Evolutionary conservation across 208 protist species (phyloP), one percentile per base, ranked within the genome.

Genomic region (Leishmania tarentolae): DNA sequence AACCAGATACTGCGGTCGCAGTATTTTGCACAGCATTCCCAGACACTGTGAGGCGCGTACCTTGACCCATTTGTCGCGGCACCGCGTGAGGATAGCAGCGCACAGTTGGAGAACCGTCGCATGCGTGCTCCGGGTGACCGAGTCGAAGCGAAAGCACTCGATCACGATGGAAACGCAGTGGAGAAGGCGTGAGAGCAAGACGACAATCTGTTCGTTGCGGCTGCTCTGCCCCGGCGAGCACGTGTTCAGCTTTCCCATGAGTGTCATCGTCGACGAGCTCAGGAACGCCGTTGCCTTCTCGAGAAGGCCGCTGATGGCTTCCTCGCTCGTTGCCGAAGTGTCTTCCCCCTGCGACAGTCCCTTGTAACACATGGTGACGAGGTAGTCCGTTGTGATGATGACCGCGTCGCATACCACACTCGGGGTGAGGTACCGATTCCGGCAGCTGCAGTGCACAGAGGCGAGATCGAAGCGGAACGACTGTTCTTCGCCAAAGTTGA

Each of bases 401-500:
- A 89, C 89, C 47, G 86, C 87, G 79, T 97, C 92, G 80, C 88
- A 90, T 19, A 95, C 66, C 59, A 88, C 91, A 4, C 77, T 73
- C 44, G 70, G 72, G 21, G 95, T 93, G 56, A 92, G 78, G 72
- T 92, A 91, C 31, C 72, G 73, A 46, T 86, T 79, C 44, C 91
- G 85, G 77, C 92, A 88, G 31, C 91, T 94, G 71, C 82, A 84
- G 85, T 98, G 93, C 78, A 98, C 35, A 31, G 91, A 88, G 19
- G 92, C 76, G 52, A 96, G 80, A 82, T 98, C 88, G 86, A 97
- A 98, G 66, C 84, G 82, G 78, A 98, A 98, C 5, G 95, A 91
- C 75, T 78, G 79, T 76, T 96, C 88, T 28, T 87, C 80, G 63
- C 95, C 95, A 85, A 98, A 98, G 81, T 98, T 98, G 35, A 96